Conservation (phyloP, 2,329 filamentous ascomycete species). For the Sphaerulina populicola region DNA sequence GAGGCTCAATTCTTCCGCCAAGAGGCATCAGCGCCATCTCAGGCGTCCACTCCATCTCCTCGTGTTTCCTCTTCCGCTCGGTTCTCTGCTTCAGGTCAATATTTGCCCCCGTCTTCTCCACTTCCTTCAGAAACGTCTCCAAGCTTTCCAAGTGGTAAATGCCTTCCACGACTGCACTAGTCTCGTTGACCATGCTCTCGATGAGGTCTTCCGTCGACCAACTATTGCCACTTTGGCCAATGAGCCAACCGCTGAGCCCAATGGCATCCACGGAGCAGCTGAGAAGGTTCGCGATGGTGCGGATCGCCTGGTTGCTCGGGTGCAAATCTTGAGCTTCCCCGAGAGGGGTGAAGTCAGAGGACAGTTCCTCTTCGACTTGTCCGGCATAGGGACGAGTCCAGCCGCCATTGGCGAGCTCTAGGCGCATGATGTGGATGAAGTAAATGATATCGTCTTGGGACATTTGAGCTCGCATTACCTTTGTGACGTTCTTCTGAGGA, state of each 20-base stretch:
- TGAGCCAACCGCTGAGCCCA: slow-evolving; percentile 66
- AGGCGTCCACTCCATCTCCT: slow-evolving; percentile 7
- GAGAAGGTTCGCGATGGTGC: slow-evolving; percentile 62
- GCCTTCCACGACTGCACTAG: slow-evolving; percentile 11
- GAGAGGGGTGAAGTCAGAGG: slow-evolving; percentile 54
- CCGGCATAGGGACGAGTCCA: slow-evolving; percentile 69
- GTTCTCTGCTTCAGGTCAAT: not conserved
- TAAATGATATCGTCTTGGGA: slow-evolving; percentile 61
- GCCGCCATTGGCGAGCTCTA: slow-evolving; percentile 64
- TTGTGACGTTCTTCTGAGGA: slow-evolving; percentile 52
- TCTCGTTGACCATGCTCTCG: slow-evolving; percentile 12
- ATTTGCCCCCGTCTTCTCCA: slow-evolving; percentile 9
- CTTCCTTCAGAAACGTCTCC: slow-evolving; percentile 8
- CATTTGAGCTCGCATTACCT: slow-evolving; percentile 50
- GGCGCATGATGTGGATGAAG: slow-evolving; percentile 62
- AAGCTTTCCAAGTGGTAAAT: slow-evolving; percentile 11
- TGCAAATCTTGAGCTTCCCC: slow-evolving; percentile 47
- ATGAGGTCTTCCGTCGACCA: slow-evolving; percentile 12
- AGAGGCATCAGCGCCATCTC: slow-evolving; percentile 13
- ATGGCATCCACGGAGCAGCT: slow-evolving; percentile 68
- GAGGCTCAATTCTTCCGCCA: slow-evolving; percentile 9
- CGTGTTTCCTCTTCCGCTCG: slow-evolving; percentile 7
- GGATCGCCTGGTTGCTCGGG: slow-evolving; percentile 56
- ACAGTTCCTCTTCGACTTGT: slow-evolving; percentile 38
- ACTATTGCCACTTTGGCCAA: slow-evolving; percentile 41